A percentile compares a stretch with the other conserved stretches of the same genome.
Evolutionary conservation across 768 basidiomycete species (phyloP).

Genomic region (Rhodosporidiobolus odoratus): DNA sequence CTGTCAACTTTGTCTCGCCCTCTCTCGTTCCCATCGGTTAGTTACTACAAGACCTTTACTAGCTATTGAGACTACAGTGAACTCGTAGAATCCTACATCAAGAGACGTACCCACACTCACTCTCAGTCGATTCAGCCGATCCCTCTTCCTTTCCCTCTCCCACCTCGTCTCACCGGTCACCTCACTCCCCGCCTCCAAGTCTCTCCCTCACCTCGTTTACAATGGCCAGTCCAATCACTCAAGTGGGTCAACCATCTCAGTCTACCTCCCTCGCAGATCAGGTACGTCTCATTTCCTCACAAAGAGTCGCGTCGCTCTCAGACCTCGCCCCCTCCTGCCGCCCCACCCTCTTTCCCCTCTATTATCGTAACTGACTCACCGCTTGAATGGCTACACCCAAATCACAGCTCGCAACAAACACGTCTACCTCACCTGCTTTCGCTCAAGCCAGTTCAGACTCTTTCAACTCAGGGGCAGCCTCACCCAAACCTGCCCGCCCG

Average conservation of each 20-base stretch:
- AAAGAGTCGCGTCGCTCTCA: background rate
- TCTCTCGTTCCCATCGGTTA: no score
- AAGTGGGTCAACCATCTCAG: background rate
- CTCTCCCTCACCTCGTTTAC: no score
- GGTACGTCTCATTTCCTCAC: background rate
- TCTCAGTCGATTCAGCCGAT: no score
- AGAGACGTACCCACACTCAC: no score
- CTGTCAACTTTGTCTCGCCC: no score
- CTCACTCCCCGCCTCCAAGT: no score
- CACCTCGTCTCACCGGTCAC: no score
- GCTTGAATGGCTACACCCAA: background rate
- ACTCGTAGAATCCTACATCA: no score
- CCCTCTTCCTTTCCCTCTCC: no score
- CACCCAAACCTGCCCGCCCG: constrained; percentile 20
- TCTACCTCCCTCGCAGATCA: background rate
- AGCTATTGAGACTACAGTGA: no score
- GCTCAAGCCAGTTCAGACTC: background rate
- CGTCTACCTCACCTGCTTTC: background rate
- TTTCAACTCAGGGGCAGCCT: background rate
- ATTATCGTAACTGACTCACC: background rate
- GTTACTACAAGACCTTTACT: no score
- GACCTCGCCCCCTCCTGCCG: background rate
- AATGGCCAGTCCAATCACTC: background rate
- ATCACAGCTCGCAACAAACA: constrained; percentile 1
- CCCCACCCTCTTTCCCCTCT: background rate